These are phyloP conservation scores for Mycena metata DNA, from an alignment of 768 basidiomycete species.

Conservation along the genomic window DNA sequence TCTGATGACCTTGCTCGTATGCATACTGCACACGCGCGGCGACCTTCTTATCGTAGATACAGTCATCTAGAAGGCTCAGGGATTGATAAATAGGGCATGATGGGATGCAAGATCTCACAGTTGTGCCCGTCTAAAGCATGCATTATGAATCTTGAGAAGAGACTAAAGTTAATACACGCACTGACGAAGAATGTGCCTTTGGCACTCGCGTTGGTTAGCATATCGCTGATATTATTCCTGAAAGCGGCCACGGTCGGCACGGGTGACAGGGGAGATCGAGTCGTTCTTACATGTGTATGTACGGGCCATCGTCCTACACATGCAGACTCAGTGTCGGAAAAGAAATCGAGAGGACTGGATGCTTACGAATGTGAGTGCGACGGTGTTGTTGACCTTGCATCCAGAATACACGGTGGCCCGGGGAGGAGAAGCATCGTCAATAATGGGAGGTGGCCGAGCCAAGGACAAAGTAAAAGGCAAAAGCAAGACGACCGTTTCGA, in stretches of 20 bases:
- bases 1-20: slow-evolving; percentile 48
- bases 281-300: slow-evolving; percentile 25
- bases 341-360: background rate
- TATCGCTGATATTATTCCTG: slow-evolving; percentile 7
- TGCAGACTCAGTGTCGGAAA: background rate
- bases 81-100: background rate
- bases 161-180: slow-evolving; percentile 23
- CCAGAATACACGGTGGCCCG: slow-evolving; percentile 8
- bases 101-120: slow-evolving; percentile 21
- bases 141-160: background rate
- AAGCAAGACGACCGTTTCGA: background rate
- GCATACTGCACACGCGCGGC: slow-evolving; percentile 41
- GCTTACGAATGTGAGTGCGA: slow-evolving; percentile 16
- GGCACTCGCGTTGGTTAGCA: slow-evolving; percentile 35
- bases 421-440: background rate
- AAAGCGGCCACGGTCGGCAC: background rate
- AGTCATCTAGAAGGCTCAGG: slow-evolving; percentile 40
- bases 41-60: slow-evolving; percentile 44
- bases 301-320: slow-evolving; percentile 47
- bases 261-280: slow-evolving; percentile 10
- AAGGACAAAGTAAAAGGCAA: slow-evolving; percentile 1
- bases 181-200: slow-evolving; percentile 54
- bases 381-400: slow-evolving; percentile 5
- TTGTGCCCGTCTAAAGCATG: slow-evolving; percentile 38
- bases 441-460: background rate